These are phyloP conservation scores for Geotrichum histeridarum DNA, from an alignment of 1,139 yeast genomes.

Conservation along the genomic window DNA sequence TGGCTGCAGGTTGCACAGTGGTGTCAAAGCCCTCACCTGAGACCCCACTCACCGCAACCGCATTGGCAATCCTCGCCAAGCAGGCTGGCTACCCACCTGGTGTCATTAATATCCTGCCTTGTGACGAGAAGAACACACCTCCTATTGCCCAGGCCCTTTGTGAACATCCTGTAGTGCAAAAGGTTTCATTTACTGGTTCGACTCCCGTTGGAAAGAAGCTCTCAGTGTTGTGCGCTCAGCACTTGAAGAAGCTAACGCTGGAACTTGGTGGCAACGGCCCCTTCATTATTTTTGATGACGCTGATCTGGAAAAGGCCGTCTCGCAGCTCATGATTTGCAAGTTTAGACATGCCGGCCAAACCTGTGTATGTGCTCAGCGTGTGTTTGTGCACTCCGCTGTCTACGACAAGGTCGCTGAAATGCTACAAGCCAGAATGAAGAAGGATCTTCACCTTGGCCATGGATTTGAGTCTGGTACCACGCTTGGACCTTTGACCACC, in stretches of 20 bases:
- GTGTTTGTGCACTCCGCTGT: conserved; percentile 69
- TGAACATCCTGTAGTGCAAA: conserved; percentile 61
- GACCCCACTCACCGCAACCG: conserved; percentile 73
- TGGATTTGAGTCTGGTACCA: conserved; percentile 53
- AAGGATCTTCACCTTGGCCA: conserved; percentile 53
- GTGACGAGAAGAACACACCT: conserved; percentile 64
- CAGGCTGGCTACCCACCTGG: conserved; percentile 78
- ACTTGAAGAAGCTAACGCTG: conserved; percentile 58
- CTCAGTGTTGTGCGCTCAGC: conserved; percentile 48
- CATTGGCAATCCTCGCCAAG: conserved; percentile 52
- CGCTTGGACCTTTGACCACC: conserved; percentile 69
- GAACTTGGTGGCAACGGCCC: conserved; percentile 89
- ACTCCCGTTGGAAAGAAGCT: conserved; percentile 70
- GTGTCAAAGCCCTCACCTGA: conserved; percentile 76
- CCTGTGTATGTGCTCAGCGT: conserved; percentile 84
- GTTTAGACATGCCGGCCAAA: conserved; percentile 69
- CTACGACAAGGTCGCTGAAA: conserved; percentile 59
- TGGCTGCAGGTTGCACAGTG: conserved; percentile 74
- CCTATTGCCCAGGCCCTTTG: conserved; percentile 67
- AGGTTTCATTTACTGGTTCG: conserved; percentile 79
- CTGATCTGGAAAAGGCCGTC: conserved; percentile 60
- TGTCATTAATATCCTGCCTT: conserved; percentile 67
- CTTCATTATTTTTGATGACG: conserved; percentile 70
- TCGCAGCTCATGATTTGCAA: conserved; percentile 27
- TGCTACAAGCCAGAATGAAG: conserved; percentile 50